Percentiles rank a stretch among this genome's conserved stretches.
Conservation (phyloP, 2,329 filamentous ascomycete genomes). For the Beauveria australis region DNA sequence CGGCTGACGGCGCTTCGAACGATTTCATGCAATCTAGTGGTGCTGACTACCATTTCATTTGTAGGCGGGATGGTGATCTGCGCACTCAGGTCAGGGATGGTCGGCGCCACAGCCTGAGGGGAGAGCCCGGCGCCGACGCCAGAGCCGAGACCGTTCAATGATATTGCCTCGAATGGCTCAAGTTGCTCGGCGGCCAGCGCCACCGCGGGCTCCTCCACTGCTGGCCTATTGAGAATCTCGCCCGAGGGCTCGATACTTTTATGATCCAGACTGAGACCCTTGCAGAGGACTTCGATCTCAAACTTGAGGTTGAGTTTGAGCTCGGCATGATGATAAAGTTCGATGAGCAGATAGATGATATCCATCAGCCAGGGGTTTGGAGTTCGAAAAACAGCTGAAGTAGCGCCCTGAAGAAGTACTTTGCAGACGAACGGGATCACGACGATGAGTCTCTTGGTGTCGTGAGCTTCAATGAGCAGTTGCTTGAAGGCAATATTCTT, state of each 20-base stretch:
- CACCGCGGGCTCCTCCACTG: constrained; percentile 53
- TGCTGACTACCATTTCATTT: constrained; percentile 69
- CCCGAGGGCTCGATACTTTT: constrained; percentile 83
- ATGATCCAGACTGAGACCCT: constrained; percentile 83
- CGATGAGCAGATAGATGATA: constrained; percentile 81
- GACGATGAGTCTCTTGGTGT: constrained; percentile 82
- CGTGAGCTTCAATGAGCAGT: constrained; percentile 83
- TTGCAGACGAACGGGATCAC: constrained; percentile 98
- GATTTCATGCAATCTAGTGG: constrained; percentile 62
- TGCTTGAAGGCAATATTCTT: constrained; percentile 97
- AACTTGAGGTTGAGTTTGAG: constrained; percentile 96
- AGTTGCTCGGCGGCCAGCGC: constrained; percentile 57
- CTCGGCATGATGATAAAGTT: constrained; percentile 87
- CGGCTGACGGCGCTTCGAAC: constrained; percentile 80
- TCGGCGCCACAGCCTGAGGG: constrained; percentile 66
- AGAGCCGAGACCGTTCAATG: constrained; percentile 64
- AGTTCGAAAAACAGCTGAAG: constrained; percentile 82
- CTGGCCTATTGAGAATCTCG: constrained; percentile 70
- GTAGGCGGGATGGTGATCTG: constrained; percentile 73
- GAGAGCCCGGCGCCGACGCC: constrained; percentile 65
- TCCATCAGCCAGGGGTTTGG: constrained; percentile 99
- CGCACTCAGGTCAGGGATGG: constrained; percentile 75
- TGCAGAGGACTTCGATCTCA: constrained; percentile 95
- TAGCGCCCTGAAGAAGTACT: constrained; percentile 74
- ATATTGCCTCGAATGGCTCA: constrained; percentile 76